Base-by-base conservation (phyloP, 805 yeast species). In the Yarrowia alimentaria region DNA sequence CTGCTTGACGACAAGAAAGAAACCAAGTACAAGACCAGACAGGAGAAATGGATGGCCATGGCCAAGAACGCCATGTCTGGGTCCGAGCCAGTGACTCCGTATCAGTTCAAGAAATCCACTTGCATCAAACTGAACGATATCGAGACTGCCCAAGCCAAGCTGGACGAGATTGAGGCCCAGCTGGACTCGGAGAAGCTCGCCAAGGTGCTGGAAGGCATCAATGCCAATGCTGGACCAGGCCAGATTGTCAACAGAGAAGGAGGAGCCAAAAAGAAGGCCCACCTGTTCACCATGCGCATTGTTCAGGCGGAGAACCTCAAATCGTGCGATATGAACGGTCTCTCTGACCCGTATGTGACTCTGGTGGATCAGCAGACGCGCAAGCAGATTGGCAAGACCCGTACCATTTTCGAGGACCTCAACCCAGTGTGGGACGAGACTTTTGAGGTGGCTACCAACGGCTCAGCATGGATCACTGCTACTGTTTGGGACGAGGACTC, bases 401-500 rank as follows among this genome's bases (percentile, higher is more conserved):
- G 85, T 57, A 75, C 81, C 0, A 70, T 85, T 4, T 70, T 73
- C 22, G 77, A 77, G 50, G 77, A 81, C 4, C 67, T 76, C 25
- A 79, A 80, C 58, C 96, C 97, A 0, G 77, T 75, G 12, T 91
- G 94, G 94, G 85, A 86, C 59, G 96, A 90, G 68, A 85, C 84
- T 52, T 86, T 88, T 62, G 95, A 88, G 63, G 60, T 72, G 3
- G 64, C 66, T 0, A 71, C 74, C 0, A 65, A 71, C 17, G 64
- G 74, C 1, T 61, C 75, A 1, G 67, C 74, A 28, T 71, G 78
- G 20, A 56, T 84, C 1, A 74, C 79, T 1, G 76, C 79, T 1
- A 80, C 83, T 1, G 76, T 85, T 0, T 86, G 95, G 94, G 83
- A 82, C 59, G 83, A 79, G 32, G 67, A 73, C 7, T 59, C 71